phyloP scores from a whole-genome alignment of 2,329 filamentous ascomycete species.

The Botryotinia narcissicola region DNA sequence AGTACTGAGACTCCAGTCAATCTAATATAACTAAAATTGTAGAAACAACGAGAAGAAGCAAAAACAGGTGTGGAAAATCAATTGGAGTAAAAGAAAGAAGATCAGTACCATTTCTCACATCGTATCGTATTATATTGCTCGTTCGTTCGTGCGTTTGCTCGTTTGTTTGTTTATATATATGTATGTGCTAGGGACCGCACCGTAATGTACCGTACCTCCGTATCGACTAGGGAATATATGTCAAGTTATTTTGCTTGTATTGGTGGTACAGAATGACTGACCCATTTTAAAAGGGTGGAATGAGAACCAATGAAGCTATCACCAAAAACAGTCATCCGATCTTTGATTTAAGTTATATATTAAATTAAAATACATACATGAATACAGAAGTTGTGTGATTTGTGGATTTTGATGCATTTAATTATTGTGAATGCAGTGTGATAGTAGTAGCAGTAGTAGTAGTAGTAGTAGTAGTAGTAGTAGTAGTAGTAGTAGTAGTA shows the following conservation, averaged over 20 bases:
- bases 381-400: not conserved
- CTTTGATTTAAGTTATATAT: not conserved
- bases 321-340: not conserved
- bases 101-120: not conserved
- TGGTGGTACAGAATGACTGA: not conserved
- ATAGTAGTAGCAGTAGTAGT: no score
- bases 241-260: not conserved
- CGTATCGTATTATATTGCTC: not conserved
- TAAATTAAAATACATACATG: not conserved
- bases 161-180: not conserved
- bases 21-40: not conserved
- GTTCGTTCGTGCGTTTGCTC: not conserved
- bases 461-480: not conserved
- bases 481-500: not conserved
- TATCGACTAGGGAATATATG: not conserved
- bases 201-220: not conserved
- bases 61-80: conserved; percentile 11
- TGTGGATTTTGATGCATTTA: not conserved
- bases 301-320: not conserved
- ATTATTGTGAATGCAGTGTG: not conserved
- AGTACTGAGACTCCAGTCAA: not conserved
- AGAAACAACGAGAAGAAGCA: not conserved
- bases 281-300: not conserved
- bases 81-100: conserved; percentile 1
- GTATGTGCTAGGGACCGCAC: not conserved